Evolutionary conservation across 805 yeast genomes (phyloP).

Genomic region (Dipodascopsis tothii): DNA sequence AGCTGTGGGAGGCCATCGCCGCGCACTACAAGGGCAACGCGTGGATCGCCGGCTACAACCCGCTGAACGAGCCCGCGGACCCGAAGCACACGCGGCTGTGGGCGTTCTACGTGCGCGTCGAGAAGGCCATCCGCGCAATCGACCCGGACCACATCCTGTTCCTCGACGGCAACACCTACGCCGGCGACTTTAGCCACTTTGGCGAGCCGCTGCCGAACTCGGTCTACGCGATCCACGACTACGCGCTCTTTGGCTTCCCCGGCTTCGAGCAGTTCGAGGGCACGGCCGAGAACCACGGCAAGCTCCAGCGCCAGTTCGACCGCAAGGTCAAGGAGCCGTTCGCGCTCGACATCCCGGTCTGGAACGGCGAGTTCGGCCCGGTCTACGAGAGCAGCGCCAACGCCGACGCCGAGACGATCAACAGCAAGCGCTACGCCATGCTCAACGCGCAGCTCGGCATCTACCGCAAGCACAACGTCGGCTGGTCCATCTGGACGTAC

Average conservation of each 20-base stretch:
- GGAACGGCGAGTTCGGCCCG: slow-evolving; percentile 52
- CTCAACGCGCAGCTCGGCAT: slow-evolving; percentile 41
- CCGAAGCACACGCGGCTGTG: slow-evolving; percentile 39
- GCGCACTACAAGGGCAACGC: slow-evolving; percentile 40
- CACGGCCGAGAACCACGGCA: slow-evolving; percentile 33
- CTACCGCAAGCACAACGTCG: slow-evolving; percentile 34
- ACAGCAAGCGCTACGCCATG: slow-evolving; percentile 37
- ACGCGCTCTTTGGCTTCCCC: slow-evolving; percentile 44
- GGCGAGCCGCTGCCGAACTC: slow-evolving; percentile 38
- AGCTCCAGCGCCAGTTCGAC: slow-evolving; percentile 35
- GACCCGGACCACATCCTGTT: slow-evolving; percentile 45
- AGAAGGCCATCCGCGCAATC: slow-evolving; percentile 36
- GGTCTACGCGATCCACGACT: slow-evolving; percentile 47
- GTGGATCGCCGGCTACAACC: slow-evolving; percentile 49
- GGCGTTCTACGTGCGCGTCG: slow-evolving; percentile 36
- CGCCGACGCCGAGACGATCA: slow-evolving; percentile 36
- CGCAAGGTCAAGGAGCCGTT: slow-evolving; percentile 40
- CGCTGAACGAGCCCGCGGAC: slow-evolving; percentile 48
- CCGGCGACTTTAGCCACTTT: slow-evolving; percentile 45
- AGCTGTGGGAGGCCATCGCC: slow-evolving; percentile 43
- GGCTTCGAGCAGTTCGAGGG: slow-evolving; percentile 31
- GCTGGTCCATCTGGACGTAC: slow-evolving; percentile 48
- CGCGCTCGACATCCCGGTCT: slow-evolving; percentile 40
- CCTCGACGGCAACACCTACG: slow-evolving; percentile 46
- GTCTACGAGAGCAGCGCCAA: slow-evolving; percentile 42